Conservation (phyloP, 768 basidiomycete genomes). For the Pisolithus orientalis region DNA sequence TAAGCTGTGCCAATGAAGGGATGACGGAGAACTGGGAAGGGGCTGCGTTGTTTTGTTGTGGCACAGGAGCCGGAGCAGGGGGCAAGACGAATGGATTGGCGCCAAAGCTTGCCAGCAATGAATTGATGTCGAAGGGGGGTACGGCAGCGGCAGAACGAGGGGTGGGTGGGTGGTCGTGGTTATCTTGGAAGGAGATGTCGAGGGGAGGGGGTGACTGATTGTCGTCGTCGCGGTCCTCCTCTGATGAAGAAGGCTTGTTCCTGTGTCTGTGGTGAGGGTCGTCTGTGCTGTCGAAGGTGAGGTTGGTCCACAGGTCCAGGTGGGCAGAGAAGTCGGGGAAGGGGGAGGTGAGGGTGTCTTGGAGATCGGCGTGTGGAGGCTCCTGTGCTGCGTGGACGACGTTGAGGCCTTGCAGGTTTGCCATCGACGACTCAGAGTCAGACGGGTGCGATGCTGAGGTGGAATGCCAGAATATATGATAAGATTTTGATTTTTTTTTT, state of each 20-base stretch:
- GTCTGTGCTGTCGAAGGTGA: conserved; percentile 65
- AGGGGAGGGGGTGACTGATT: background rate
- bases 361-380: conserved; percentile 29
- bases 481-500: too few species aligned
- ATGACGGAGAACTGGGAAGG: conserved; percentile 18
- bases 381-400: conserved; percentile 54
- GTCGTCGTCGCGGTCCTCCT: conserved; percentile 38
- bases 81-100: conserved; percentile 37
- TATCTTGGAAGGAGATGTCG: conserved; percentile 40
- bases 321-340: conserved; percentile 74
- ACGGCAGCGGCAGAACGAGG: conserved; percentile 29
- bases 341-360: conserved; percentile 57
- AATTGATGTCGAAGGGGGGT: conserved; percentile 40
- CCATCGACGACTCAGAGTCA: too few species aligned
- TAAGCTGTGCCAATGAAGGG: conserved; percentile 65
- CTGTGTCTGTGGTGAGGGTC: conserved; percentile 41
- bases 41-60: conserved; percentile 20
- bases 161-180: conserved; percentile 33
- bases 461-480: too few species aligned
- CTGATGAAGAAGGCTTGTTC: conserved; percentile 20
- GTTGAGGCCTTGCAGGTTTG: conserved; percentile 72
- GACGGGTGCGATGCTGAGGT: too few species aligned
- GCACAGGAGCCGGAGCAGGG: conserved; percentile 19
- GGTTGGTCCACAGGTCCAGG: conserved; percentile 79
- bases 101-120: conserved; percentile 31